A percentile compares a stretch with the other conserved stretches of the same genome.
phyloP scores from a whole-genome alignment of 768 basidiomycete genomes.

The Mycena kentingensis region DNA sequence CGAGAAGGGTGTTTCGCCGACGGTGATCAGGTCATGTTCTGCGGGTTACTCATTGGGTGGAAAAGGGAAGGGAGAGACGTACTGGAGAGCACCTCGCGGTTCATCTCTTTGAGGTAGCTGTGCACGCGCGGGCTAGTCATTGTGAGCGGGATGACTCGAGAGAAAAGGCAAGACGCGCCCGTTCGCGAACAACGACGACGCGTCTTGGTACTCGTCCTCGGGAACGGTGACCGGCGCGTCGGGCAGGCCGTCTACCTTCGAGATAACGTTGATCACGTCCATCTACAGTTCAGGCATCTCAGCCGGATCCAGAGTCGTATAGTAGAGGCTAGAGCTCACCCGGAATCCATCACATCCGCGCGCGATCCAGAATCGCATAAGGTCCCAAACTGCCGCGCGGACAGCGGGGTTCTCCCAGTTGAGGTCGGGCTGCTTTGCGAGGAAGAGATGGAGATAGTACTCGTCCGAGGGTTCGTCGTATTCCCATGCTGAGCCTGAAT shows the following conservation, averaged over 20 bases:
- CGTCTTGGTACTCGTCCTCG: conserved; percentile 54
- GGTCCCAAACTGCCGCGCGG: conserved; percentile 57
- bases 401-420: conserved; percentile 76
- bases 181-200: conserved; percentile 56
- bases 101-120: conserved; percentile 70
- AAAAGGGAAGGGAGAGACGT: conserved; percentile 25
- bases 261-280: conserved; percentile 72
- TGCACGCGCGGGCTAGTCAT: conserved; percentile 60
- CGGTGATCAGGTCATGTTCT: conserved; percentile 64
- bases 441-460: conserved; percentile 74
- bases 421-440: conserved; percentile 69
- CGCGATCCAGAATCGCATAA: conserved; percentile 76
- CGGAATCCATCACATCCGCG: conserved; percentile 77
- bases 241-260: conserved; percentile 62
- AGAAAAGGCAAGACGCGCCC: conserved; percentile 46
- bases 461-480: conserved; percentile 65
- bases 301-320: not conserved
- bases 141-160: too few species aligned
- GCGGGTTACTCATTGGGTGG: conserved; percentile 6
- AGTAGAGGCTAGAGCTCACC: conserved; percentile 37
- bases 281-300: too few species aligned
- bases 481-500: conserved; percentile 67
- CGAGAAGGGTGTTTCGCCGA: conserved; percentile 66
- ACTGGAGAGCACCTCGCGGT: conserved; percentile 60
- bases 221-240: conserved; percentile 63